A percentile compares a stretch with the other conserved stretches of the same genome.
phyloP scores from a whole-genome alignment of 2,329 filamentous ascomycete species.

The Arachnopeziza araneosa region DNA sequence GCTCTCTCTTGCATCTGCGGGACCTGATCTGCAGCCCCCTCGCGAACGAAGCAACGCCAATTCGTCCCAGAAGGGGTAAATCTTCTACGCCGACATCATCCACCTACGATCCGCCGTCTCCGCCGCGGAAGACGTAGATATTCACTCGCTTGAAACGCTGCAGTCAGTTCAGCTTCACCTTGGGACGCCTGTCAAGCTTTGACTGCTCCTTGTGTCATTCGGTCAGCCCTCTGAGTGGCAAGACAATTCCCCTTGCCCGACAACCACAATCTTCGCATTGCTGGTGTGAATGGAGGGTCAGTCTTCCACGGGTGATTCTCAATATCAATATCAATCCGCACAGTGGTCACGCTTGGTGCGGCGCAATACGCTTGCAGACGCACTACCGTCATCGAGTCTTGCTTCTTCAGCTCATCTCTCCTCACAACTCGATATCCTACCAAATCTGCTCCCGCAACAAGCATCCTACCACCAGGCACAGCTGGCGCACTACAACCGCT shows the following conservation, averaged over 20 bases:
- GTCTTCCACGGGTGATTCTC: conserved; percentile 26
- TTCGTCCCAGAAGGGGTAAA: conserved; percentile 18
- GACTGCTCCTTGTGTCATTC: background rate
- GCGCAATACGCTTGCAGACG: conserved; percentile 29
- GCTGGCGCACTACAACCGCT: conserved; percentile 60
- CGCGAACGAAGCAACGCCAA: conserved; percentile 10
- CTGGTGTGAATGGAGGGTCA: conserved; percentile 33
- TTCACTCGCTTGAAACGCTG: conserved; percentile 5
- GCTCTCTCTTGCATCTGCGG: conserved; percentile 1
- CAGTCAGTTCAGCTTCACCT: background rate
- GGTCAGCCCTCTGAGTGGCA: background rate
- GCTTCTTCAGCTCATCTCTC: conserved; percentile 29
- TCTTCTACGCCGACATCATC: background rate
- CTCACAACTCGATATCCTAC: conserved; percentile 47
- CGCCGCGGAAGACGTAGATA: conserved; percentile 1
- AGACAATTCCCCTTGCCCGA: background rate
- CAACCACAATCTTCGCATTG: conserved; percentile 15
- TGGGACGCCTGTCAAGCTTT: background rate
- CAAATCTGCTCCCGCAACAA: conserved; percentile 53
- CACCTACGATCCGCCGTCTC: background rate
- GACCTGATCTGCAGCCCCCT: background rate
- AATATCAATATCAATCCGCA: conserved; percentile 33
- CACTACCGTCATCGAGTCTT: conserved; percentile 21
- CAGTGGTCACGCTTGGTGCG: conserved; percentile 33
- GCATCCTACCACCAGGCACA: conserved; percentile 55